Evolutionary conservation across 768 basidiomycete species (phyloP).

Genomic region (Tremella fuciformis): DNA sequence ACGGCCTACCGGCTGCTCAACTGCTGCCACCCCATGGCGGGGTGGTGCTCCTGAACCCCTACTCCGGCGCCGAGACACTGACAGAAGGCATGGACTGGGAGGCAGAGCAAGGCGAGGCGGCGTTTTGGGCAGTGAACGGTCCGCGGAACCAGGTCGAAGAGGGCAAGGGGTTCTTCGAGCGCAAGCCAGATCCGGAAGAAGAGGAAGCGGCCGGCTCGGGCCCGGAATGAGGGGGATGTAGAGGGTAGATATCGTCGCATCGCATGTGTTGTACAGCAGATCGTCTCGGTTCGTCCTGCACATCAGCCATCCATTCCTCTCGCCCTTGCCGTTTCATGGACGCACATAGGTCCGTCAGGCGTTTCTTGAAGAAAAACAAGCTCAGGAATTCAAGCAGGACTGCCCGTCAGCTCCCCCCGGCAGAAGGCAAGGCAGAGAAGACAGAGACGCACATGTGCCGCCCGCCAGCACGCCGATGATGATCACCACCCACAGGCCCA

Average conservation of each 20-base stretch:
- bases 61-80: constrained; percentile 24
- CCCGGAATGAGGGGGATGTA: too few species aligned
- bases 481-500: constrained; percentile 38
- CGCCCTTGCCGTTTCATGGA: constrained; percentile 10
- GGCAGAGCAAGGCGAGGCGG: constrained; percentile 43
- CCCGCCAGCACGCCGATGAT: constrained; percentile 42
- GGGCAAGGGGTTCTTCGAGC: constrained; percentile 41
- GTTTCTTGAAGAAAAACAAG: constrained; percentile 6
- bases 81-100: constrained; percentile 51
- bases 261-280: too few species aligned
- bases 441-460: constrained; percentile 41
- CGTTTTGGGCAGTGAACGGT: constrained; percentile 37
- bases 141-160: constrained; percentile 19
- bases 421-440: neutral
- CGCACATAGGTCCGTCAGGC: constrained; percentile 2
- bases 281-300: too few species aligned
- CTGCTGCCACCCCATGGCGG: neutral
- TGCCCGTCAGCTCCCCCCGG: neutral
- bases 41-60: constrained; percentile 19
- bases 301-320: constrained; percentile 3
- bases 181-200: constrained; percentile 19
- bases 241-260: too few species aligned
- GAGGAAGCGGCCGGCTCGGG: constrained; percentile 16
- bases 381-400: constrained; percentile 5
- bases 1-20: neutral